A percentile compares a stretch with the other conserved stretches of the same genome.
These are phyloP conservation scores for Pestalotiopsis sp. DNA, from an alignment of 2,329 filamentous ascomycete species.

Conservation along the genomic window DNA sequence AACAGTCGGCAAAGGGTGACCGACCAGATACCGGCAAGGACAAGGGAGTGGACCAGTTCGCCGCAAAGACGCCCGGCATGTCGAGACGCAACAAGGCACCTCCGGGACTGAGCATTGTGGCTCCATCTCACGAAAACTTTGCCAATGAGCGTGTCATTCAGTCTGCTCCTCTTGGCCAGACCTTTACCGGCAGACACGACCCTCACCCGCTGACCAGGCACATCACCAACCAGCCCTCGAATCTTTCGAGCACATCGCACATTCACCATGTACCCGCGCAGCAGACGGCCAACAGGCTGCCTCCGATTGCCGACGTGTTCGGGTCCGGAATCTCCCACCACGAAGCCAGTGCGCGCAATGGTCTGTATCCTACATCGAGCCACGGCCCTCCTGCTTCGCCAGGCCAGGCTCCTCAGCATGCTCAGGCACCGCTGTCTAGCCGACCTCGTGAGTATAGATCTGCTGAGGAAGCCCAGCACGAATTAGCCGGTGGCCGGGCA, in stretches of 20 bases:
- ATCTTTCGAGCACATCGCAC: conserved; percentile 81
- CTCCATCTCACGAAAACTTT: conserved; percentile 89
- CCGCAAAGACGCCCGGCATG: conserved; percentile 73
- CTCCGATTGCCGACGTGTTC: conserved; percentile 94
- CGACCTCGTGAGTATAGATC: conserved; percentile 89
- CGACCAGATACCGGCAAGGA: conserved; percentile 61
- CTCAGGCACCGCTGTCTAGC: conserved; percentile 55
- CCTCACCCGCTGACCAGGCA: conserved; percentile 77
- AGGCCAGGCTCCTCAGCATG: conserved; percentile 62
- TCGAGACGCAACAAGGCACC: conserved; percentile 77
- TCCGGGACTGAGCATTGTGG: conserved; percentile 90
- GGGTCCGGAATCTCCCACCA: conserved; percentile 73
- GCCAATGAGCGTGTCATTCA: conserved; percentile 95
- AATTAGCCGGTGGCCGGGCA: conserved; percentile 86
- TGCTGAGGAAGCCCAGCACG: conserved; percentile 91
- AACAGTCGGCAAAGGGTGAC: conserved; percentile 80
- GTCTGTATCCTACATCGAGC: conserved; percentile 64
- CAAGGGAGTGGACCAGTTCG: conserved; percentile 50
- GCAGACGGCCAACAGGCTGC: conserved; percentile 89
- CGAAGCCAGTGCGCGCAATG: conserved; percentile 49
- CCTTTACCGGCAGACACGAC: conserved; percentile 88
- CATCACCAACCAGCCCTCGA: conserved; percentile 79
- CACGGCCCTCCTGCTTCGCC: conserved; percentile 76
- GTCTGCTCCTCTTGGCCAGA: conserved; percentile 91
- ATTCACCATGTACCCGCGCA: conserved; percentile 88